Evolutionary conservation across 2,329 filamentous ascomycete species (phyloP), one percentile per base, ranked within the genome.

Genomic region (Penicillium hordei): DNA sequence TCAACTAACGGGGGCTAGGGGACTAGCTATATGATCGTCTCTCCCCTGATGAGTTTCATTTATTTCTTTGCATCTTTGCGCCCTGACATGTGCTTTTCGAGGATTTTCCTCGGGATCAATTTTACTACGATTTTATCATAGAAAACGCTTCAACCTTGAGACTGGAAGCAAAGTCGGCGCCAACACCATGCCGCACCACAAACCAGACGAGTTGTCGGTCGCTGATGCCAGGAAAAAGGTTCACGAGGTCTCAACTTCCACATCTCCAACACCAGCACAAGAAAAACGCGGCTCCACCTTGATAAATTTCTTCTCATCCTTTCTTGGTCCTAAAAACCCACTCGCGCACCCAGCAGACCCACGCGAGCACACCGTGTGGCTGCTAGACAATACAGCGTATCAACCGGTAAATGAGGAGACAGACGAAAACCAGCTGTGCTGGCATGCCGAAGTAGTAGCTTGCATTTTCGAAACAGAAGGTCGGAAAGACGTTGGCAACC

Each of bases 381-480:
- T 97, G 8, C 80, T 97, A 48, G 92, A 97, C 78, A 96, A 94
- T 69, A 93, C 90, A 3, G 93, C 92, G 5, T 93, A 89, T 72
- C 84, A 85, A 59, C 67, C 72, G 25, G 50, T 70, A 52, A 70
- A 71, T 68, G 58, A 66, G 68, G 19, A 67, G 73, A 57, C 55
- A 48, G 44, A 58, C 31, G 39, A 53, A n/a, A 23, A 6, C 2
- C 52, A 73, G 70, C 61, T 68, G 31, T 34, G 39, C 52, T 97
- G 92, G 91, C 82, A 90, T 68, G 89, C 89, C 27, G 91, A 97
- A 70, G 92, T 93, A 60, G 86, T 96, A 0, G 86, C 89, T 2
- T 90, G 89, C 44, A 90, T 91, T 57, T 96, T 97, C 66, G 85
- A 89, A 62, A 86, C 86, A 68, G 80, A 90, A 65, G 85, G 87